phyloP scores from a whole-genome alignment of 1,284 basidiomycete species.

The Ceratorhiza oryzae-sativae region DNA sequence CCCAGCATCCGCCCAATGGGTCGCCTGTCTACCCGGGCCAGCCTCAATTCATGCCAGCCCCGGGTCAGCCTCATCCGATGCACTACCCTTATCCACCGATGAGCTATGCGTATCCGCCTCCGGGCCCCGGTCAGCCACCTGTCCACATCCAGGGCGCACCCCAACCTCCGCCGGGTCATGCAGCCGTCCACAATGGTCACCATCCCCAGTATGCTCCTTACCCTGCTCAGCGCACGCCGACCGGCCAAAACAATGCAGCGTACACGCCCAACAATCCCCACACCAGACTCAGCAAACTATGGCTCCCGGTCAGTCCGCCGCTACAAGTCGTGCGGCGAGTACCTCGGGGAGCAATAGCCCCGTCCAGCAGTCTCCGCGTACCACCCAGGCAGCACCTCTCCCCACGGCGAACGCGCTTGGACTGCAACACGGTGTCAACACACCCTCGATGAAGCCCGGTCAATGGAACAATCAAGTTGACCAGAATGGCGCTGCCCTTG shows the following conservation, averaged over 20 bases:
- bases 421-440: slow-evolving; percentile 16
- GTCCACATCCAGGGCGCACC: slow-evolving; percentile 29
- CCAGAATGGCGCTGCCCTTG: slow-evolving; percentile 18
- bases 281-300: slow-evolving; percentile 20
- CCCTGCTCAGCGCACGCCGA: slow-evolving; percentile 5
- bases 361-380: slow-evolving; percentile 26
- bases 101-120: slow-evolving; percentile 27
- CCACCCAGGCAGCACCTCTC: slow-evolving; percentile 6
- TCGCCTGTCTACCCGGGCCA: slow-evolving; percentile 31
- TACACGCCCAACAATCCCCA: slow-evolving; percentile 17
- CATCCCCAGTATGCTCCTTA: slow-evolving; percentile 32
- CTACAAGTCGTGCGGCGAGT: slow-evolving; percentile 26
- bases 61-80: slow-evolving; percentile 21
- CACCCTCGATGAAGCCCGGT: not conserved
- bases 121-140: slow-evolving; percentile 21
- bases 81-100: slow-evolving; percentile 20
- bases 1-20: slow-evolving; percentile 31
- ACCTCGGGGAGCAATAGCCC: slow-evolving; percentile 36
- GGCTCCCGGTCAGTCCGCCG: slow-evolving; percentile 23
- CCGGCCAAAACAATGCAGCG: slow-evolving; percentile 2
- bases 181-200: slow-evolving; percentile 24
- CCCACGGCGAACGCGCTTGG: slow-evolving; percentile 28
- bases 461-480: slow-evolving; percentile 29
- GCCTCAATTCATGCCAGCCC: slow-evolving; percentile 27
- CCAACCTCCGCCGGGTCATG: slow-evolving; percentile 15